A percentile compares a stretch with the other conserved stretches of the same genome.
Conservation (phyloP, 2,329 filamentous ascomycete genomes). For the Blastomyces parvus region DNA sequence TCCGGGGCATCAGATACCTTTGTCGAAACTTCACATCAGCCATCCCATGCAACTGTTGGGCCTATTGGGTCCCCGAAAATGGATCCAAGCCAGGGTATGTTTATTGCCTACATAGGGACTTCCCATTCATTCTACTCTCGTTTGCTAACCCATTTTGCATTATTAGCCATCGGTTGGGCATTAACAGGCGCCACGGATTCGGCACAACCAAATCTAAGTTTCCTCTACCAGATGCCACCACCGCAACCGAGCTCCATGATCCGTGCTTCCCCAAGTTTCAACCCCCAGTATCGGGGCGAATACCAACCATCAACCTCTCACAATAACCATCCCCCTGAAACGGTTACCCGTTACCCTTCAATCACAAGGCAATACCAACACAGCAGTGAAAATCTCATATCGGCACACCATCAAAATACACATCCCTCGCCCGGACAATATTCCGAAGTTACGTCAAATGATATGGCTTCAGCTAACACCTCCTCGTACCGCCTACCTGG, state of each 20-base stretch:
- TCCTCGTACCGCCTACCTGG: neutral
- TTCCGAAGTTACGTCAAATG: neutral
- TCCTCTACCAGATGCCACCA: conserved; percentile 60
- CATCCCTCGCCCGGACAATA: neutral
- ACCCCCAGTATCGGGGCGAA: neutral
- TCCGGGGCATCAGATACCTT: neutral
- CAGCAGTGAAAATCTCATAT: neutral
- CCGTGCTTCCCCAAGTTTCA: conserved; percentile 7
- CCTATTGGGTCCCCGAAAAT: conserved; percentile 37
- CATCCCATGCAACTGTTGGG: neutral
- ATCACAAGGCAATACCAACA: neutral
- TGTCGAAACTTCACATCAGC: neutral
- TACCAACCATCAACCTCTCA: neutral
- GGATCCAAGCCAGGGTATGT: conserved; percentile 44
- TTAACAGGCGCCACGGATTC: conserved; percentile 82
- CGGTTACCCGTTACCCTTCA: neutral
- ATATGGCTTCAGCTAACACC: neutral
- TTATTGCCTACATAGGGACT: conserved; percentile 6
- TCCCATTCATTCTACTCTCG: neutral
- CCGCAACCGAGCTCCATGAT: conserved; percentile 18
- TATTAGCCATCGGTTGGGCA: conserved; percentile 67
- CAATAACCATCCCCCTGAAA: neutral
- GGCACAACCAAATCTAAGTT: conserved; percentile 69
- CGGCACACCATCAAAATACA: neutral
- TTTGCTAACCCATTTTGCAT: conserved; percentile 35